Conservation (phyloP, 169 alveolate species). For the Sarcocystis neurona region DNA sequence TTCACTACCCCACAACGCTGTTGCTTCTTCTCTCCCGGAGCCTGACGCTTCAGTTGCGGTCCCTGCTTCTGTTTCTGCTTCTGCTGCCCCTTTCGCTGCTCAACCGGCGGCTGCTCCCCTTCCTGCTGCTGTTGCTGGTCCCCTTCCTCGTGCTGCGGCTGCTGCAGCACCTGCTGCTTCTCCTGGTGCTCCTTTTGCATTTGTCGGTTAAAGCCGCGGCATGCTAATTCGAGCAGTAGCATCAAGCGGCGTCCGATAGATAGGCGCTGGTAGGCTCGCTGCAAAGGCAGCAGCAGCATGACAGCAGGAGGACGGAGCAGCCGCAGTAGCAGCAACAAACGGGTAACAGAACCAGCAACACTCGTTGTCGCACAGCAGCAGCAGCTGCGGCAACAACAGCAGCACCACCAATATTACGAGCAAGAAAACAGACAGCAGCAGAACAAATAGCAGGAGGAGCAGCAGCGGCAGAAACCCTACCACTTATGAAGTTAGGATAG, state of each 20-base stretch:
- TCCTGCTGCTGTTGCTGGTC: too few relatives aligned
- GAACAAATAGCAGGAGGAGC: too few relatives aligned
- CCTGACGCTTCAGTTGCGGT: too few relatives aligned
- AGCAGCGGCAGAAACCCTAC: too few relatives aligned
- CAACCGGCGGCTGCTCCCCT: background rate
- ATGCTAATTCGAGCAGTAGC: constrained; percentile 25
- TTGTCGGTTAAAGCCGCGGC: constrained; percentile 2
- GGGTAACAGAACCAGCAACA: background rate
- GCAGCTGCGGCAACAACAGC: constrained; percentile 23
- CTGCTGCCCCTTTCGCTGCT: too few relatives aligned
- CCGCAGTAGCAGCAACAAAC: background rate
- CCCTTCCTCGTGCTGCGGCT: too few relatives aligned
- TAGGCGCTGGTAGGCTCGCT: constrained; percentile 32
- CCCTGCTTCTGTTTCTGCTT: too few relatives aligned
- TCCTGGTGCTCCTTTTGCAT: background rate
- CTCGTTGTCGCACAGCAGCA: constrained; percentile 10
- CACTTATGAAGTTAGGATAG: too few relatives aligned
- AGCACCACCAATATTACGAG: background rate
- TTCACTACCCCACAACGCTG: too few relatives aligned
- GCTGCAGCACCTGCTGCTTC: too few relatives aligned
- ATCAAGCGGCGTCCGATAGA: constrained; percentile 47
- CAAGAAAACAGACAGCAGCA: too few relatives aligned
- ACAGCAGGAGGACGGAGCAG: background rate
- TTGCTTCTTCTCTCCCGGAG: too few relatives aligned
- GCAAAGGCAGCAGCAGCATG: background rate